Conservation (phyloP, 495 filamentous ascomycete genomes). For the Tuber magnatum region DNA sequence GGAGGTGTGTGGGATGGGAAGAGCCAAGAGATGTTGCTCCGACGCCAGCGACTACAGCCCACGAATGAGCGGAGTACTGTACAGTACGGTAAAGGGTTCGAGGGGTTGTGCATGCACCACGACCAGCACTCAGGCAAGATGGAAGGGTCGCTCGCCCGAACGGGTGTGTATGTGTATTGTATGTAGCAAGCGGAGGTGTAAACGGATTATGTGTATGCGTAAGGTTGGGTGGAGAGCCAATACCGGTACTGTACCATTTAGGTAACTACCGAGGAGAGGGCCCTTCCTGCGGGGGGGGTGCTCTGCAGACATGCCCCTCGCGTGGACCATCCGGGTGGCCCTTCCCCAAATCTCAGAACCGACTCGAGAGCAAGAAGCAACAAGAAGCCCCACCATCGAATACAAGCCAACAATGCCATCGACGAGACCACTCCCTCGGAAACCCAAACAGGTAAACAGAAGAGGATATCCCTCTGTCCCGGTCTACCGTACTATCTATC, state of each 20-base stretch:
- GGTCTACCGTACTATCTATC: not conserved
- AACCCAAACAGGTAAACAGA: constrained; percentile 3
- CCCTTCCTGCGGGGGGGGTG: not conserved
- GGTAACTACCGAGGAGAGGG: not conserved
- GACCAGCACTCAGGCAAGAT: not conserved
- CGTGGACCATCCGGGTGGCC: not conserved
- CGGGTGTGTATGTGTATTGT: not conserved
- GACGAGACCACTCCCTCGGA: not conserved
- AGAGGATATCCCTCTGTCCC: not conserved
- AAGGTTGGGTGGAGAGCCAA: not conserved
- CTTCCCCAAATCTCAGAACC: not conserved
- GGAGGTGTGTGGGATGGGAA: not conserved
- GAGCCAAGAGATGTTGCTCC: not conserved
- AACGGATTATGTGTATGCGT: not conserved
- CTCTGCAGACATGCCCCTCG: not conserved
- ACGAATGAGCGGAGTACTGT: not conserved
- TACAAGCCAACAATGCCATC: not conserved
- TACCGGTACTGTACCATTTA: not conserved
- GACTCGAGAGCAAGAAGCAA: not conserved
- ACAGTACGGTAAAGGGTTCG: not conserved
- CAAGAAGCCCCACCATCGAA: not conserved
- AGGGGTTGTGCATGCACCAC: not conserved
- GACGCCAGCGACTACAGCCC: not conserved
- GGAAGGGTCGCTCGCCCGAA: not conserved
- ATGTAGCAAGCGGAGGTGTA: not conserved